phyloP scores from a whole-genome alignment of 495 filamentous ascomycete species.

The Penicillium turbatum region DNA sequence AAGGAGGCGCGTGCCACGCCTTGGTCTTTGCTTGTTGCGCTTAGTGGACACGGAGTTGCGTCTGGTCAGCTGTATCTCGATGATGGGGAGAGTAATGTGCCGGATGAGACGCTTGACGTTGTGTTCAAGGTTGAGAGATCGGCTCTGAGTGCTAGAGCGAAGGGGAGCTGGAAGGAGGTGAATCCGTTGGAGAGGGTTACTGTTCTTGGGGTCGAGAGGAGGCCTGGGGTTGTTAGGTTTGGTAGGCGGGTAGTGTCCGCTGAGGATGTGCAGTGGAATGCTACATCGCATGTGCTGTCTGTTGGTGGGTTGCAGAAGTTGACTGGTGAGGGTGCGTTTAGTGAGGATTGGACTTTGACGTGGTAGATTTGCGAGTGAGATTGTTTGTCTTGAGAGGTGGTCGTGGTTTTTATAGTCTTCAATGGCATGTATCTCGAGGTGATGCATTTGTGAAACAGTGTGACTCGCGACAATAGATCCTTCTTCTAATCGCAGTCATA shows the following conservation, averaged over 20 bases:
- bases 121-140: slow-evolving; percentile 49
- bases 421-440: background rate
- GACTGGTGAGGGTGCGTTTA: slow-evolving; percentile 54
- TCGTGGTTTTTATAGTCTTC: background rate
- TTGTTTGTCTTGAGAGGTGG: too few species aligned
- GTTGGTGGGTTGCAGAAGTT: slow-evolving; percentile 47
- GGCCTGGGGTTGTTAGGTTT: slow-evolving; percentile 44
- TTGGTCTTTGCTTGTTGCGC: slow-evolving; percentile 65
- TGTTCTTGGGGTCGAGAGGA: slow-evolving; percentile 54
- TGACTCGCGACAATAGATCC: too few species aligned
- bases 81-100: slow-evolving; percentile 71
- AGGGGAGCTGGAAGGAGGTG: slow-evolving; percentile 54
- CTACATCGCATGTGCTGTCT: slow-evolving; percentile 41
- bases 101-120: slow-evolving; percentile 53
- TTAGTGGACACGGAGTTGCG: slow-evolving; percentile 54
- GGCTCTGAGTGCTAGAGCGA: slow-evolving; percentile 41
- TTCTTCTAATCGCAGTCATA: too few species aligned
- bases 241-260: slow-evolving; percentile 34
- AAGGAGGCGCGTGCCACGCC: slow-evolving; percentile 59
- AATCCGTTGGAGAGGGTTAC: slow-evolving; percentile 64
- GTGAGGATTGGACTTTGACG: slow-evolving; percentile 51
- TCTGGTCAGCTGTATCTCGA: slow-evolving; percentile 71
- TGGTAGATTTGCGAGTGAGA: slow-evolving; percentile 38
- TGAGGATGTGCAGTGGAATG: slow-evolving; percentile 46
- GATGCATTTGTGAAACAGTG: too few species aligned